These are phyloP conservation scores for Myxozyma geophila DNA, from an alignment of 805 yeast species.

Conservation along the genomic window DNA sequence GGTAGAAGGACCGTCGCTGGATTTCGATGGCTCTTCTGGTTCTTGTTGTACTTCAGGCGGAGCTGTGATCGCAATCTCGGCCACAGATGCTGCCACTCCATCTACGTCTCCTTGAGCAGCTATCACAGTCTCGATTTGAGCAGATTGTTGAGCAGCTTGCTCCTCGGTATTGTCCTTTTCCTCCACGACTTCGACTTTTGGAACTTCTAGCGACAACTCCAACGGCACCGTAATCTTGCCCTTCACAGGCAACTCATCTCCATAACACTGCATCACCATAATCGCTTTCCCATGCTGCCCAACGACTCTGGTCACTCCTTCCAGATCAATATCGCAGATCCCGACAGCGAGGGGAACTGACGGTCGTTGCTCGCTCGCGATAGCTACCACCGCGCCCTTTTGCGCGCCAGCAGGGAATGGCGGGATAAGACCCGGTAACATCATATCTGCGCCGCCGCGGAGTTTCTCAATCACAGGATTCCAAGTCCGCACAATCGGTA, in stretches of 20 bases:
- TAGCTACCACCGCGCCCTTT: constrained; percentile 68
- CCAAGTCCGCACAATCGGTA: constrained; percentile 75
- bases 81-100: constrained; percentile 1
- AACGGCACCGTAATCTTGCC: constrained; percentile 52
- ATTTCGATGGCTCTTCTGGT: constrained; percentile 2
- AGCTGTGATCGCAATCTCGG: constrained; percentile 7
- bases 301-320: constrained; percentile 44
- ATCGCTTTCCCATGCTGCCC: constrained; percentile 83
- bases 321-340: constrained; percentile 55
- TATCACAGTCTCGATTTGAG: background rate
- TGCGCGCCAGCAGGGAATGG: constrained; percentile 58
- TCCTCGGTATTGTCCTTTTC: constrained; percentile 10
- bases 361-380: constrained; percentile 66
- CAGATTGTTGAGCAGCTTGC: constrained; percentile 1
- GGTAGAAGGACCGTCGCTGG: constrained; percentile 38
- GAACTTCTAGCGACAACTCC: constrained; percentile 41
- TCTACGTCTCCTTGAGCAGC: constrained; percentile 4
- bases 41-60: background rate
- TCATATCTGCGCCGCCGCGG: constrained; percentile 71
- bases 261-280: constrained; percentile 64
- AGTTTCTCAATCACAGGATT: constrained; percentile 70
- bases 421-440: constrained; percentile 53
- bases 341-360: constrained; percentile 76
- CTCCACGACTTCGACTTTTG: constrained; percentile 23
- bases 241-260: constrained; percentile 64